A percentile compares a stretch with the other conserved stretches of the same genome.
phyloP scores from a whole-genome alignment of 306 rosid species.

The Castanopsis chinensis region DNA sequence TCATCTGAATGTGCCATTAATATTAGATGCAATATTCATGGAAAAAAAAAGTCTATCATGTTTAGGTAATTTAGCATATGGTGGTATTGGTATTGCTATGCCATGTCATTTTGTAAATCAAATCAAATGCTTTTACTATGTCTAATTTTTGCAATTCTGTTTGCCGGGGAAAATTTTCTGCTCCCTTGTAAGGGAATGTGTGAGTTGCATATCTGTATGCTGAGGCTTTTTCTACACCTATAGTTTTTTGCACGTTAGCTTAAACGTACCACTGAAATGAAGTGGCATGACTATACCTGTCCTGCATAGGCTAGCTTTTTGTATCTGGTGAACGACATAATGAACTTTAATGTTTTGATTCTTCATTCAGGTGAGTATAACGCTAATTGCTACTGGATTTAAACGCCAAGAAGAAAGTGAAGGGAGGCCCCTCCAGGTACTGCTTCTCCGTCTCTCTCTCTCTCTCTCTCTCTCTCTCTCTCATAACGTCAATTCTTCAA shows the following conservation, averaged over 20 bases:
- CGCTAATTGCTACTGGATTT: conserved; percentile 97
- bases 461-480: background rate
- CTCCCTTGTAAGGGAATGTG: background rate
- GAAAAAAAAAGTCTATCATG: no score
- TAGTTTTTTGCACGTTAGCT: background rate
- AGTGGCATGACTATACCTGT: background rate
- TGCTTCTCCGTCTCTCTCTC: background rate
- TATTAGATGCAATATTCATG: no score
- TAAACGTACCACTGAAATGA: background rate
- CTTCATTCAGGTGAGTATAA: conserved; percentile 80
- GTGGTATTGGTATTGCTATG: no score
- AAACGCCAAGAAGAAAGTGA: conserved; percentile 98
- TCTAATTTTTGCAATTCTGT: background rate
- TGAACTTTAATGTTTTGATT: conserved; percentile 18
- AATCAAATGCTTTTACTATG: background rate
- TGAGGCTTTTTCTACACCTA: background rate
- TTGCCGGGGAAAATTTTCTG: background rate
- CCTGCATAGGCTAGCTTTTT: background rate
- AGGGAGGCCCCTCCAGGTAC: conserved; percentile 76
- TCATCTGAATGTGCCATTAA: background rate
- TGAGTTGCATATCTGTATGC: background rate
- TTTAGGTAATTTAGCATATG: no score
- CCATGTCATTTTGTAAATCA: background rate
- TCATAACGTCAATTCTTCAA: background rate
- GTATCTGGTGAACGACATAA: background rate